Percentiles rank a stretch among this genome's conserved stretches.
Conservation (phyloP, 2,329 filamentous ascomycete species). For the Penicillium sp. region DNA sequence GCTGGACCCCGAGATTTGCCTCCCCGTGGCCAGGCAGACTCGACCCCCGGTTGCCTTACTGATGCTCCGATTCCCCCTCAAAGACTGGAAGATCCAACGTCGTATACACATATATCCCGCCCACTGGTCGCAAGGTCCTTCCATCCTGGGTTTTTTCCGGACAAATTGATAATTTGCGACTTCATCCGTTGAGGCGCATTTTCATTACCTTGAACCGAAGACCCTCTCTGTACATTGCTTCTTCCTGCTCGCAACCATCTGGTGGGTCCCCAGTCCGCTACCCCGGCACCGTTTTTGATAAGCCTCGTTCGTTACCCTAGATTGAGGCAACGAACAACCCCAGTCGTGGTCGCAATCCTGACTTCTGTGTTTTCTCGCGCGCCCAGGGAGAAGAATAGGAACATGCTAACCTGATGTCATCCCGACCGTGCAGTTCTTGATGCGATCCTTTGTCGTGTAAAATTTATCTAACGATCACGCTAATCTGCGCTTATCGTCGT, state of each 20-base stretch:
- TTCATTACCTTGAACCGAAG: not conserved
- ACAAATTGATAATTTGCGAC: not conserved
- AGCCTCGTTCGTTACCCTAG: conserved; percentile 29
- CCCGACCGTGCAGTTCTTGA: conserved; percentile 22
- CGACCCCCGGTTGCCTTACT: conserved; percentile 20
- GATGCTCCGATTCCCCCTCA: conserved; percentile 12
- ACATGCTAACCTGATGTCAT: conserved; percentile 35
- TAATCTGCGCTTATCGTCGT: conserved; percentile 6
- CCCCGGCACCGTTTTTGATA: conserved; percentile 26
- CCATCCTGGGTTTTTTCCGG: conserved; percentile 18
- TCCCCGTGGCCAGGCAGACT: conserved; percentile 1
- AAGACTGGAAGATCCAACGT: conserved; percentile 10
- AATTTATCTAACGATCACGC: conserved; percentile 7
- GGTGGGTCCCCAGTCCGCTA: conserved; percentile 27
- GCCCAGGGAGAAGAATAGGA: conserved; percentile 7
- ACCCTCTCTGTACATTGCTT: conserved; percentile 17
- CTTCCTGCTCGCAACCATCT: conserved; percentile 12
- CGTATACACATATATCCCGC: conserved; percentile 13
- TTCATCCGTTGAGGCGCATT: not conserved
- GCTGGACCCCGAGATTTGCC: not conserved
- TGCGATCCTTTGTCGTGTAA: conserved; percentile 24
- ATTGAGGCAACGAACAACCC: conserved; percentile 10
- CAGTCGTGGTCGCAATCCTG: conserved; percentile 8
- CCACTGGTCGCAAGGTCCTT: conserved; percentile 29
- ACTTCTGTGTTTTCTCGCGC: conserved; percentile 15